phyloP scores from a whole-genome alignment of 2,329 filamentous ascomycete genomes.

The Trichoderma koningii region DNA sequence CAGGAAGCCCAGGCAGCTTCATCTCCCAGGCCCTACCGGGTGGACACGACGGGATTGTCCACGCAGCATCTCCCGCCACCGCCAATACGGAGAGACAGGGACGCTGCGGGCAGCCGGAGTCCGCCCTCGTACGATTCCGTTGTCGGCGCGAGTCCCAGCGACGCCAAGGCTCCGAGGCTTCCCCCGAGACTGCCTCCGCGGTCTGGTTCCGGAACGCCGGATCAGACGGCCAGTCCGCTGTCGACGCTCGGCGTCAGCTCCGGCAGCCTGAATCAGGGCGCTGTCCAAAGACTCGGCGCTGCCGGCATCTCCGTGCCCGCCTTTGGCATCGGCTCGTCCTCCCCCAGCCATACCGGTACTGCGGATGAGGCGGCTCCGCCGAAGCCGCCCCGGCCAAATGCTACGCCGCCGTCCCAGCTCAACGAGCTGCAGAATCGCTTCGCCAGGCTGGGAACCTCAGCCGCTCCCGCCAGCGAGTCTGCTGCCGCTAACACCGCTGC shows the following conservation, averaged over 20 bases:
- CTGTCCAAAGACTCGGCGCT: slow-evolving; percentile 66
- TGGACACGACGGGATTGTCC: slow-evolving; percentile 69
- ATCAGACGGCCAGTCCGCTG: slow-evolving; percentile 26
- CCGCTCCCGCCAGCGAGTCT: slow-evolving; percentile 46
- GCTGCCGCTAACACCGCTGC: slow-evolving; percentile 40
- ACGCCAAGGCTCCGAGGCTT: slow-evolving; percentile 57
- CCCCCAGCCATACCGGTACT: slow-evolving; percentile 32
- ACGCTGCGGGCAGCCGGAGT: slow-evolving; percentile 42
- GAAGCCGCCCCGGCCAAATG: slow-evolving; percentile 34
- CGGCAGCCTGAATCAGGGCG: slow-evolving; percentile 53
- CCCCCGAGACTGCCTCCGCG: slow-evolving; percentile 67
- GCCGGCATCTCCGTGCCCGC: slow-evolving; percentile 78
- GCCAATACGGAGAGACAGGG: slow-evolving; percentile 57
- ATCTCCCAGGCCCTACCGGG: slow-evolving; percentile 59
- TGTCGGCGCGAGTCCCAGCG: slow-evolving; percentile 34
- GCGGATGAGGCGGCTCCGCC: slow-evolving; percentile 31
- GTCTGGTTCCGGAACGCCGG: slow-evolving; percentile 29
- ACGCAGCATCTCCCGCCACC: slow-evolving; percentile 71
- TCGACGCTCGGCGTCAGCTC: slow-evolving; percentile 38
- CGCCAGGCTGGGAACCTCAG: slow-evolving; percentile 50
- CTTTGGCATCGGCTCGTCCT: slow-evolving; percentile 64
- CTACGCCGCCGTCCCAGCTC: slow-evolving; percentile 47
- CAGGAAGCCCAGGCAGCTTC: slow-evolving; percentile 50
- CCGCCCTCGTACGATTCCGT: slow-evolving; percentile 39
- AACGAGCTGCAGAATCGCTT: slow-evolving; percentile 71